Conservation (phyloP, 1,139 yeast species). For the Wickerhamomyces sp. region DNA sequence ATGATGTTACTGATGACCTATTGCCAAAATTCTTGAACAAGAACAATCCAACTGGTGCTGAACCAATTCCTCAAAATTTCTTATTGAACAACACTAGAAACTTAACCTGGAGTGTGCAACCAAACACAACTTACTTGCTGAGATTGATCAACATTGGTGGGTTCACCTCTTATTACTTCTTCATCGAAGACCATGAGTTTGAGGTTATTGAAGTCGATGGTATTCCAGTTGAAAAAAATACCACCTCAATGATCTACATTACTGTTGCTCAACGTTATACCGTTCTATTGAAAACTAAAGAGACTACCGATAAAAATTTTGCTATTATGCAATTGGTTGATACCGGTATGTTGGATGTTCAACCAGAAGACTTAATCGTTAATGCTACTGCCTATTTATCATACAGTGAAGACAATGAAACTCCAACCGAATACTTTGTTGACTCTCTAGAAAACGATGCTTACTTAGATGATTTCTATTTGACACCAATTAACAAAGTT, state of each 20-base stretch:
- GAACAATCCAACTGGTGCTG: conserved; percentile 94
- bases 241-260: conserved; percentile 56
- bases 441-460: conserved; percentile 42
- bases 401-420: conserved; percentile 44
- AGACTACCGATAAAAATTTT: conserved; percentile 53
- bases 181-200: conserved; percentile 80
- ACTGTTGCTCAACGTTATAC: conserved; percentile 79
- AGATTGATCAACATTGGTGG: conserved; percentile 82
- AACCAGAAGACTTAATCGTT: conserved; percentile 57
- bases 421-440: conserved; percentile 42
- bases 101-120: conserved; percentile 65
- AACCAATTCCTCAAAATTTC: conserved; percentile 82
- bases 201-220: conserved; percentile 85
- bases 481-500: conserved; percentile 50
- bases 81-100: conserved; percentile 77
- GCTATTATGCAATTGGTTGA: conserved; percentile 79
- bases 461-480: conserved; percentile 60
- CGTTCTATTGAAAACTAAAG: conserved; percentile 68
- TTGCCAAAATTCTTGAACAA: conserved; percentile 54
- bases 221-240: conserved; percentile 61
- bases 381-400: conserved; percentile 71
- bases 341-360: conserved; percentile 68
- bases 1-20: conserved; percentile 51
- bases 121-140: conserved; percentile 74
- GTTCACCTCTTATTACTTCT: conserved; percentile 79